Conservation (phyloP, 345 rosid species). For the Acer negundo region DNA sequence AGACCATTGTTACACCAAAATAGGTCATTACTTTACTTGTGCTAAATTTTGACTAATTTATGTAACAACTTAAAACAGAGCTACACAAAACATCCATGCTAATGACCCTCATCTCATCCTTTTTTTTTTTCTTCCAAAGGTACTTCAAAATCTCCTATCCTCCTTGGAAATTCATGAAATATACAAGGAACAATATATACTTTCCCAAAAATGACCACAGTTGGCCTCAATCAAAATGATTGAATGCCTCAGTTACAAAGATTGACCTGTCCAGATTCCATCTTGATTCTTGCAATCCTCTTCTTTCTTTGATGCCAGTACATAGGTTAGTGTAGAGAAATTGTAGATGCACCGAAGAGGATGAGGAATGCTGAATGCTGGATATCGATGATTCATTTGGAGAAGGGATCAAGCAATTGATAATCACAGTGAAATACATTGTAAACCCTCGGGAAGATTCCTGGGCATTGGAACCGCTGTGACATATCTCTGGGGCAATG, state of each 20-base stretch:
- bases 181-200: slow-evolving; percentile 45
- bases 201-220: slow-evolving; percentile 38
- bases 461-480: slow-evolving; percentile 61
- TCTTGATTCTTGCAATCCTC: slow-evolving; percentile 15
- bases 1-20: slow-evolving; percentile 5
- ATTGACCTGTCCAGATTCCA: slow-evolving; percentile 27
- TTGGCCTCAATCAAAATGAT: slow-evolving; percentile 24
- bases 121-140: slow-evolving; percentile 18
- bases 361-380: slow-evolving; percentile 31
- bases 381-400: slow-evolving; percentile 24
- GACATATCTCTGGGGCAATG: slow-evolving; percentile 64
- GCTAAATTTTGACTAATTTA: slow-evolving; percentile 34
- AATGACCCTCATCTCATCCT: slow-evolving; percentile 25
- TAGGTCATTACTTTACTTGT: slow-evolving; percentile 15
- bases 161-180: slow-evolving; percentile 41
- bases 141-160: slow-evolving; percentile 30
- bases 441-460: slow-evolving; percentile 66
- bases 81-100: slow-evolving; percentile 28
- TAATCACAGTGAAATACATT: slow-evolving; percentile 69
- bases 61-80: slow-evolving; percentile 20
- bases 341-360: not conserved
- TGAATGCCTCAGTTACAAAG: slow-evolving; percentile 23
- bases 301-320: slow-evolving; percentile 25
- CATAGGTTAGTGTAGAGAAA: slow-evolving; percentile 21
- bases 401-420: slow-evolving; percentile 18